Evolutionary conservation across 2,329 filamentous ascomycete species (phyloP), one percentile per base, ranked within the genome.

Genomic region (Botrytis byssoidea): DNA sequence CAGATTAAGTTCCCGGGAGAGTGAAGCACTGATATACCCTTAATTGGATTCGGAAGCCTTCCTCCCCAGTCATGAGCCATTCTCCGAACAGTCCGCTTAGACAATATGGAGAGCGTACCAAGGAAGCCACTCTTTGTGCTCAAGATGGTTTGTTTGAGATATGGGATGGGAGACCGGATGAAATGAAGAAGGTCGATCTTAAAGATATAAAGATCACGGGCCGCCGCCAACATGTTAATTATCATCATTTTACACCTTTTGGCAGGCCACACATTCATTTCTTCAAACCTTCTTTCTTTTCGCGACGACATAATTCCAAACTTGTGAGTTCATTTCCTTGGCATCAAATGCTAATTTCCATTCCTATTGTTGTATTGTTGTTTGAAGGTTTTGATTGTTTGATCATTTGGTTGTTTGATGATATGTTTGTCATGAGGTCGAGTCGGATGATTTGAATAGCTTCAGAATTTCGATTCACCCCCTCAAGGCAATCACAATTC

Each of bases 221-320:
- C 48, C 25, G 20, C 37, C 71, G 16, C 44, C 42, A 57, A 57
- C 51, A 73, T 70, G 40, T 42, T 37, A 48, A 61, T 35, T 1
- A 7, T 61, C 64, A 35, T 46, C 64, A 69, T 37, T 60, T 55
- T 37, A 59, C 64, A 73, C 29, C 55, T 44, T 48, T 40, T 61
- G 55, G 51, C 64, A n/a, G 65, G 42, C 64, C 37, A 60, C 51
- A 37, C 64, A 69, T 42, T 73, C 71, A 42, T 73, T 73, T 73
- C 51, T 42, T 44, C 37, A n/a, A 32, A 22, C 29, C 55, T 42
- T 46, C 29, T 55, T 71, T 22, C 46, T 70, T n/a, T 8, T 7
- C 25, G 61, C 63, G 29, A 29, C 70, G 48, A 68, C 35, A 35
- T 59, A 44, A 57, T 72, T 72, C 29, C 16, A 64, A 29, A 51